phyloP scores from a whole-genome alignment of 371 early-diverging fungal genomes.

The Saksenaea vasiformis region DNA sequence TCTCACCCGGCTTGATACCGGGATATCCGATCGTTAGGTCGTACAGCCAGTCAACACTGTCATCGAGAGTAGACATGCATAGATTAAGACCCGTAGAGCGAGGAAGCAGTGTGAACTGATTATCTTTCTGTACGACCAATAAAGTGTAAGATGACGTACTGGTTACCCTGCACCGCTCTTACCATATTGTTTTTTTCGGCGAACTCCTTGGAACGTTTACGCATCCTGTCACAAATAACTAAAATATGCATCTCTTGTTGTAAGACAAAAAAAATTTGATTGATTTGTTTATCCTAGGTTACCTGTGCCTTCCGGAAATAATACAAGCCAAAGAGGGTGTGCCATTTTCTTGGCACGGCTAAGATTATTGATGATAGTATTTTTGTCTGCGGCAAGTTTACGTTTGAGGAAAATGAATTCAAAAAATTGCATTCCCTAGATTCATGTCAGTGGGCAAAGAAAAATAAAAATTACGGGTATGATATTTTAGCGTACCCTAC shows the following conservation, averaged over 20 bases:
- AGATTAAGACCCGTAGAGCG: slow-evolving; percentile 75
- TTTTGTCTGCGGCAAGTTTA: slow-evolving; percentile 75
- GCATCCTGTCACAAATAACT: slow-evolving; percentile 58
- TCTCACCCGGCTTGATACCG: slow-evolving; percentile 71
- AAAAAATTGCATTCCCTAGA: slow-evolving; percentile 85
- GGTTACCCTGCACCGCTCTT: slow-evolving; percentile 8
- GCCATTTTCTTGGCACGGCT: slow-evolving; percentile 29
- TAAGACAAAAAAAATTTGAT: no score
- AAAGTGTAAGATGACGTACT: neutral
- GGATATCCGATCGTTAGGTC: slow-evolving; percentile 87
- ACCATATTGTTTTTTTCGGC: slow-evolving; percentile 58
- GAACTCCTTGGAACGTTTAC: slow-evolving; percentile 48
- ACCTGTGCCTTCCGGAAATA: slow-evolving; percentile 93
- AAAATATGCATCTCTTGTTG: neutral
- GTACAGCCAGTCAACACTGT: slow-evolving; percentile 70
- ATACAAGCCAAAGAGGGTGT: slow-evolving; percentile 80
- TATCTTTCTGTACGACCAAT: slow-evolving; percentile 37
- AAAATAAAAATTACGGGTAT: no score
- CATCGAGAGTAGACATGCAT: slow-evolving; percentile 62
- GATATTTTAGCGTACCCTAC: neutral
- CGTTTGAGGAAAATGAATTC: slow-evolving; percentile 87
- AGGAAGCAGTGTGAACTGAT: slow-evolving; percentile 72
- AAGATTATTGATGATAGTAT: slow-evolving; percentile 49
- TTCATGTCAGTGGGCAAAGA: neutral
- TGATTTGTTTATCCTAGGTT: neutral